A percentile compares a stretch with the other conserved stretches of the same genome.
Conservation (phyloP, 2,329 filamentous ascomycete genomes). For the Apiospora arundinis region DNA sequence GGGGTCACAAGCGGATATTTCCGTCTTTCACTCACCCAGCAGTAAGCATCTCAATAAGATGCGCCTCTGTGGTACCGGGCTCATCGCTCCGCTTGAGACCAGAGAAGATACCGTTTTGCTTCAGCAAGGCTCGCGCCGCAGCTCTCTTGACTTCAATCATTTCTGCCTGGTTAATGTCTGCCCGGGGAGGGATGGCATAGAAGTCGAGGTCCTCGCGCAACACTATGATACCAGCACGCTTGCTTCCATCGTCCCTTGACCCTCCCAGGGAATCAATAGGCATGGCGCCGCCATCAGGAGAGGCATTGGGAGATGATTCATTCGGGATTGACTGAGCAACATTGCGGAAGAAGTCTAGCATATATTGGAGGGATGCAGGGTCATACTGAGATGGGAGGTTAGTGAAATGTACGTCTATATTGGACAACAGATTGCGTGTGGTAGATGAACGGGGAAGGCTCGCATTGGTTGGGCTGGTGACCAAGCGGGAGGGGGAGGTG, state of each 20-base stretch:
- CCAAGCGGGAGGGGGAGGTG: slow-evolving; percentile 32
- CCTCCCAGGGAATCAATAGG: slow-evolving; percentile 74
- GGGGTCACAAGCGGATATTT: neutral
- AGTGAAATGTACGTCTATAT: slow-evolving; percentile 51
- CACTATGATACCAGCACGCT: slow-evolving; percentile 96
- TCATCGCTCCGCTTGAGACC: slow-evolving; percentile 95
- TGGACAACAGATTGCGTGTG: slow-evolving; percentile 43
- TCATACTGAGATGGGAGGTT: slow-evolving; percentile 76
- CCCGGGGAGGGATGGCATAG: slow-evolving; percentile 88
- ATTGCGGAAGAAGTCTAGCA: slow-evolving; percentile 97
- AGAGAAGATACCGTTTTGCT: slow-evolving; percentile 94
- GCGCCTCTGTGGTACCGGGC: slow-evolving; percentile 93
- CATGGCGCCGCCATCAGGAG: slow-evolving; percentile 67
- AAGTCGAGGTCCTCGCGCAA: slow-evolving; percentile 96
- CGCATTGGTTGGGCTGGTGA: slow-evolving; percentile 25
- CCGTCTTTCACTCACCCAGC: slow-evolving; percentile 74
- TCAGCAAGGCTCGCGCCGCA: slow-evolving; percentile 82
- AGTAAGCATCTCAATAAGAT: slow-evolving; percentile 98
- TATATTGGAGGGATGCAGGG: slow-evolving; percentile 94
- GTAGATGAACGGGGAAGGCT: slow-evolving; percentile 32
- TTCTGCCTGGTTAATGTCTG: slow-evolving; percentile 83
- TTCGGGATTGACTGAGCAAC: slow-evolving; percentile 95
- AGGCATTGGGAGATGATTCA: slow-evolving; percentile 70
- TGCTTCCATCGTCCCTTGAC: slow-evolving; percentile 67
- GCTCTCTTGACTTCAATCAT: slow-evolving; percentile 98